Evolutionary conservation across 1,284 basidiomycete genomes (phyloP), one percentile per base, ranked within the genome.

Genomic region (Puccinia polysora): DNA sequence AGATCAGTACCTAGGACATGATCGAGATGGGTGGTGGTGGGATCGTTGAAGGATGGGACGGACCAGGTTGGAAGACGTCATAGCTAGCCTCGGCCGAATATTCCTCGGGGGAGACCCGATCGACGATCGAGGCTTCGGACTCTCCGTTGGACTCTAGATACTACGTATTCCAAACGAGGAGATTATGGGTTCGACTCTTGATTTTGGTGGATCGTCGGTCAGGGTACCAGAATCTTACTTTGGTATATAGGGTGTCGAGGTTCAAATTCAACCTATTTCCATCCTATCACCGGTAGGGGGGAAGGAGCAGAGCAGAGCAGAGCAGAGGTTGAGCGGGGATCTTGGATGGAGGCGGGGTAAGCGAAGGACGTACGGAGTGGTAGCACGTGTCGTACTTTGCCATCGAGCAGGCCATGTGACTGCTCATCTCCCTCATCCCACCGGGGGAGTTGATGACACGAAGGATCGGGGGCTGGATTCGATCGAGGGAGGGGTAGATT

Each of bases 401-500:
- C n/a, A 64, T 28, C 14, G 62, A 64, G 23, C 62, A 64, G 30
- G 62, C 62, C 62, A 64, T 64, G 36, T 64, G 62, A 20, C 62
- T n/a, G 47, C 62, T 64, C 45, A 64, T 64, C 12, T 64, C 62
- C 4, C 47, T 45, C 45, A 64, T 47, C 5, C 62, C 25, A 3
- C 62, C 62, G 18, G 62, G 62, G 7, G 62, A 64, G 47, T 64
- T 64, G 34, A 64, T 34, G 1, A 64, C 43, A 12, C 62, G 25
- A 1, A 64, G 45, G n/a, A 50, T 64, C 7, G 62, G 62, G 43
- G 49, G 49, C 23, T 32, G 62, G 34, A 18, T 10, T 18, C 23
- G 12, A 36, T 32, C 10, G 36, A 47, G 7, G 43, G 62, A 47
- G 7, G 32, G 23, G 32, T 64, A 47, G 30, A 50, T 23, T 28